Evolutionary conservation across 768 basidiomycete genomes (phyloP).

Genomic region (Steccherinum ochraceum): DNA sequence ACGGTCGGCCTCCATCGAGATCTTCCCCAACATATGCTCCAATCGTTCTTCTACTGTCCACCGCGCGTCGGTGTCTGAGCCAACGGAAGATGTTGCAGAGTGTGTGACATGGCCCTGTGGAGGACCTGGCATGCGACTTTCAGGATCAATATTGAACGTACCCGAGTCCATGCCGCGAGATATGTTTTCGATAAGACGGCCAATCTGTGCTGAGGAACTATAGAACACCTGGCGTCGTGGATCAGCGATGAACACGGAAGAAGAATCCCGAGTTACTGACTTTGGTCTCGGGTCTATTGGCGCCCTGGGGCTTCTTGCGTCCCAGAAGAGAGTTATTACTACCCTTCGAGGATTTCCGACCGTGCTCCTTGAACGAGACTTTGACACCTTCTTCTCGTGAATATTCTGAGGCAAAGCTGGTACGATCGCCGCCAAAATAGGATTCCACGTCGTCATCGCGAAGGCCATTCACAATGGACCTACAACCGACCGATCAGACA

Average conservation of each 20-base stretch:
- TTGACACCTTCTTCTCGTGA: slow-evolving; percentile 61
- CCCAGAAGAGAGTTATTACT: slow-evolving; percentile 54
- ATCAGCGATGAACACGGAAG: not conserved
- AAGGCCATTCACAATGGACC: slow-evolving; percentile 81
- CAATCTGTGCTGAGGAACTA: slow-evolving; percentile 72
- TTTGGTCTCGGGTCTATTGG: slow-evolving; percentile 78
- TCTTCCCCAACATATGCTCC: slow-evolving; percentile 56
- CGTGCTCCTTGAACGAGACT: slow-evolving; percentile 73
- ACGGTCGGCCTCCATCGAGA: slow-evolving; percentile 24
- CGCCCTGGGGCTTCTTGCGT: slow-evolving; percentile 51
- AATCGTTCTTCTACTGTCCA: slow-evolving; percentile 75
- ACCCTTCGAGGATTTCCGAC: slow-evolving; percentile 57
- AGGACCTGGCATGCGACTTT: slow-evolving; percentile 25
- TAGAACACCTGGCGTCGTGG: slow-evolving; percentile 51
- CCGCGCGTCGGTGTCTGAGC: slow-evolving; percentile 54
- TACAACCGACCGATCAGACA: slow-evolving; percentile 23
- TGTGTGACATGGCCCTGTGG: slow-evolving; percentile 24
- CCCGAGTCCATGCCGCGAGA: slow-evolving; percentile 79
- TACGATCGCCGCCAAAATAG: slow-evolving; percentile 49
- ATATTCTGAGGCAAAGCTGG: slow-evolving; percentile 72
- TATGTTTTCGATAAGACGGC: slow-evolving; percentile 75
- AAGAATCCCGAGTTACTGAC: slow-evolving; percentile 31
- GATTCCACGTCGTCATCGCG: slow-evolving; percentile 73
- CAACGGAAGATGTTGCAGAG: slow-evolving; percentile 54
- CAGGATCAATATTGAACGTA: slow-evolving; percentile 70